A percentile compares a stretch with the other conserved stretches of the same genome.
Evolutionary conservation across 2,329 filamentous ascomycete species (phyloP).

Genomic region (Xylariales sp.): DNA sequence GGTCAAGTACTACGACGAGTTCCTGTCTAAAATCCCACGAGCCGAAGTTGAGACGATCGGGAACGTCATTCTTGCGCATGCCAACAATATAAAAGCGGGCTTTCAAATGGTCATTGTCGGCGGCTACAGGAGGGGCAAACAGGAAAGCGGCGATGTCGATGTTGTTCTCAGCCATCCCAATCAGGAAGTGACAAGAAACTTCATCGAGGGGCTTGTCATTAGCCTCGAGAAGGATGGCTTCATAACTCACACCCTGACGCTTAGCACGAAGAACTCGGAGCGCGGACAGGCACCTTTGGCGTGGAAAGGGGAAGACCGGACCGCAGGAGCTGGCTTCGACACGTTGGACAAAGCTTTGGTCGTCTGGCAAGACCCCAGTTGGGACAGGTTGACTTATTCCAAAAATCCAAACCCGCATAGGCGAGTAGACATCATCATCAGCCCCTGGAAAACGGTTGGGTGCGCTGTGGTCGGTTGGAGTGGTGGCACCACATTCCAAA

Average conservation of each 20-base stretch:
- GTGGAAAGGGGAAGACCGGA: constrained; percentile 43
- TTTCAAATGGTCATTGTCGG: constrained; percentile 64
- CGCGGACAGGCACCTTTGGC: constrained; percentile 60
- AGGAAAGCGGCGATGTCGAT: constrained; percentile 75
- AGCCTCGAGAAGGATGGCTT: constrained; percentile 63
- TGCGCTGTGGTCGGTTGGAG: constrained; percentile 88
- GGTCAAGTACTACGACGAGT: constrained; percentile 88
- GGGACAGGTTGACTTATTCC: constrained; percentile 32
- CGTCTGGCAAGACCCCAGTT: constrained; percentile 75
- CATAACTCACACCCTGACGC: constrained; percentile 76
- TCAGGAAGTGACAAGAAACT: constrained; percentile 59
- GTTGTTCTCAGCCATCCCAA: constrained; percentile 77
- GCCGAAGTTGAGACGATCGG: constrained; percentile 69
- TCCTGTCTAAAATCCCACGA: constrained; percentile 66
- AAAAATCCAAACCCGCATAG: constrained; percentile 73
- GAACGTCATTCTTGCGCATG: constrained; percentile 58
- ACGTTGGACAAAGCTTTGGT: constrained; percentile 87
- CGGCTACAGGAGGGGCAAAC: constrained; percentile 76
- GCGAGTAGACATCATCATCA: constrained; percentile 87
- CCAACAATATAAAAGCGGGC: constrained; percentile 54
- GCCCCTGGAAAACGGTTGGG: constrained; percentile 82
- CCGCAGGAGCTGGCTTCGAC: constrained; percentile 66
- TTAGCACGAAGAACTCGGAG: constrained; percentile 66
- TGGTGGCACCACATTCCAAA: constrained; percentile 82
- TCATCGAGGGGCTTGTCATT: constrained; percentile 68